Conservation (phyloP, 345 rosid species). For the Erodium maritimum region DNA sequence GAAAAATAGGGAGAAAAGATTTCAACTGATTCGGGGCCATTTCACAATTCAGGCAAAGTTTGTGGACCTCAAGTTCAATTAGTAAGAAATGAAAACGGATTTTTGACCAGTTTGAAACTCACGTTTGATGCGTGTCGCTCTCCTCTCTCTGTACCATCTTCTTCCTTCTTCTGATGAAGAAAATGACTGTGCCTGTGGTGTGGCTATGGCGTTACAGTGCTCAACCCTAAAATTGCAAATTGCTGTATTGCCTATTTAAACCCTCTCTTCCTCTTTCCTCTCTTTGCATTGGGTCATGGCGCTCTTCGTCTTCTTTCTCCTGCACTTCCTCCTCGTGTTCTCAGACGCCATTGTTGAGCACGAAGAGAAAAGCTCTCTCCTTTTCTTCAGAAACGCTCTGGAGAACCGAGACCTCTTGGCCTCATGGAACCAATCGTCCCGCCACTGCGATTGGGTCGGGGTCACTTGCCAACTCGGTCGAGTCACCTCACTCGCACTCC, state of each 20-base stretch:
- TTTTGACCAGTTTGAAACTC: not conserved
- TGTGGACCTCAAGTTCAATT: not conserved
- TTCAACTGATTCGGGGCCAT: not conserved
- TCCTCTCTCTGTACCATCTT: too few species aligned
- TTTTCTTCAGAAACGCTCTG: slow-evolving; percentile 40
- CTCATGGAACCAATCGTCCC: slow-evolving; percentile 47
- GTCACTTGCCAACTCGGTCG: slow-evolving; percentile 40
- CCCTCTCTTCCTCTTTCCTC: too few species aligned
- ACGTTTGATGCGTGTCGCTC: not conserved
- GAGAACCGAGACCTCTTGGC: slow-evolving; percentile 27
- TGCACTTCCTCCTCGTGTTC: not conserved
- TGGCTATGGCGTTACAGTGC: not conserved
- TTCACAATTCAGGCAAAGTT: not conserved
- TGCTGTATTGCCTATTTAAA: too few species aligned
- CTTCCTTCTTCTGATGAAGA: too few species aligned
- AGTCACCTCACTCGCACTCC: slow-evolving; percentile 37
- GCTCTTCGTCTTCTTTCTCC: not conserved
- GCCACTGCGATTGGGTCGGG: slow-evolving; percentile 65
- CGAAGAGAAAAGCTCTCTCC: slow-evolving; percentile 30
- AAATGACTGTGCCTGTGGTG: not conserved
- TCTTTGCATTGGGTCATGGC: not conserved
- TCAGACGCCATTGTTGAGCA: not conserved
- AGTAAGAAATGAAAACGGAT: not conserved
- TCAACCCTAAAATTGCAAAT: too few species aligned
- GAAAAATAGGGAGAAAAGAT: too few species aligned